A percentile compares a stretch with the other conserved stretches of the same genome.
Conservation (phyloP, 192 early-diverging fungal species). For the Coemansia sp. region DNA sequence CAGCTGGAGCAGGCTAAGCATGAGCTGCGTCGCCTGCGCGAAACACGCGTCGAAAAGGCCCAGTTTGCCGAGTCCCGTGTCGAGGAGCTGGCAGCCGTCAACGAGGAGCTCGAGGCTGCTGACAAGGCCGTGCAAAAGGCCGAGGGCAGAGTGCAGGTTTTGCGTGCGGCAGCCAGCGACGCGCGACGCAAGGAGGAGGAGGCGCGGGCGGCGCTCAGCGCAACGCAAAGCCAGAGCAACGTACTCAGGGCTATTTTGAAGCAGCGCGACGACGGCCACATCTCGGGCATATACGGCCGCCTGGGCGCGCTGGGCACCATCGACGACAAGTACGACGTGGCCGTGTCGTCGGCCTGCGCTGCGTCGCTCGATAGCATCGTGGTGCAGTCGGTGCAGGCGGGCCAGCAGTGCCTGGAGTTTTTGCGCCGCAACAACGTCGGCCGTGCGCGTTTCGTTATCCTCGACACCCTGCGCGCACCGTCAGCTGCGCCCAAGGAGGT, state of each 20-base stretch:
- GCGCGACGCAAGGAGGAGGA: conserved; percentile 71
- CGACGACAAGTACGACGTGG: conserved; percentile 91
- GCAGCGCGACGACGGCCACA: conserved; percentile 67
- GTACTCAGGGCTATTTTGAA: conserved; percentile 67
- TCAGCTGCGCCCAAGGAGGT: conserved; percentile 58
- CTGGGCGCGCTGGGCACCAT: conserved; percentile 96
- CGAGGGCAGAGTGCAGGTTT: conserved; percentile 39
- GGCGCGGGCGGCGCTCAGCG: conserved; percentile 59
- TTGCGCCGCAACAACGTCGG: conserved; percentile 83
- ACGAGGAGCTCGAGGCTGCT: conserved; percentile 55
- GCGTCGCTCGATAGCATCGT: conserved; percentile 79
- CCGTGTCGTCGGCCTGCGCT: conserved; percentile 86
- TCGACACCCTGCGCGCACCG: conserved; percentile 68
- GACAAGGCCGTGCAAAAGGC: conserved; percentile 44
- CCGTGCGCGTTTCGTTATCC: conserved; percentile 75
- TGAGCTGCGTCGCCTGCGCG: conserved; percentile 47
- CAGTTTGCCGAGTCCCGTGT: conserved; percentile 38
- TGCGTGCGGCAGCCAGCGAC: conserved; percentile 31
- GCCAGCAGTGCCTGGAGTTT: conserved; percentile 85
- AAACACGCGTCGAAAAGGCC: conserved; percentile 45
- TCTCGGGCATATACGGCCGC: conserved; percentile 77
- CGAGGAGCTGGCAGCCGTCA: conserved; percentile 48
- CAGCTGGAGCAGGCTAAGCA: conserved; percentile 63
- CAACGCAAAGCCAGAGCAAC: conserved; percentile 64
- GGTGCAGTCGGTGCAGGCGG: conserved; percentile 82